Base-by-base conservation (phyloP, 768 basidiomycete genomes). In the Rhizopogon vulgaris region DNA sequence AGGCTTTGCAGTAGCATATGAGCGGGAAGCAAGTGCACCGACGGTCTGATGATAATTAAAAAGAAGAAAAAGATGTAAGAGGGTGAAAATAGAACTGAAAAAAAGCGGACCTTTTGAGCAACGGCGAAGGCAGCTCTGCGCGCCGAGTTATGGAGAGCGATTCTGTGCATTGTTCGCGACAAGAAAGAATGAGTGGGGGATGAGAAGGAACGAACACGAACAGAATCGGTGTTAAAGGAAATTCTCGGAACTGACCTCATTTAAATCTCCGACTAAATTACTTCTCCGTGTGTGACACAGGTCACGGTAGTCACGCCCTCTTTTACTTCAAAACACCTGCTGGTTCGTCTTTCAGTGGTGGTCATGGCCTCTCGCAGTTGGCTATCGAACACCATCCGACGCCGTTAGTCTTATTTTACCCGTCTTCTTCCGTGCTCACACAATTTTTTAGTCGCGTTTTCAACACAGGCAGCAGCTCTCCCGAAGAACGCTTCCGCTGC, bases 1-100 rank as follows among this genome's bases (percentile, higher is more conserved):
- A 73, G 96, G 85, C 78, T 99, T 99, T 64, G 94, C 94, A 63
- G 95, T 94, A 62, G 96, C 96, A 78, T 99, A 99, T 57, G 87
- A 78, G 68, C 95, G 90, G 67, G 84, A 71, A 53, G 77, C 71
- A 62, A 78, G 74, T 54, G 75, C 73, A 65, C 77, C 70, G 58
- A 66, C 63, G 61, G 61, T 59, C 74, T 77, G 55, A 41, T 48
- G 51, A 46, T 38, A 22, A 22, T 22, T 22, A 22, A 22, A 22
- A 22, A 59, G 48, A 52, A 56, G n/a, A 49, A 52, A 56, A 50
- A 46, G 25, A 49, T 54, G 43, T 57, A 15, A 47, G 46, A 48
- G 43, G 18, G 59, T 40, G 49, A 27, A 17, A 3, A 22, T 37
- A 67, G 66, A 38, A 17, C 4, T 39, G 4, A 14, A 51, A 61